Conservation (phyloP, 495 filamentous ascomycete species). For the Penicillium mononematosum region DNA sequence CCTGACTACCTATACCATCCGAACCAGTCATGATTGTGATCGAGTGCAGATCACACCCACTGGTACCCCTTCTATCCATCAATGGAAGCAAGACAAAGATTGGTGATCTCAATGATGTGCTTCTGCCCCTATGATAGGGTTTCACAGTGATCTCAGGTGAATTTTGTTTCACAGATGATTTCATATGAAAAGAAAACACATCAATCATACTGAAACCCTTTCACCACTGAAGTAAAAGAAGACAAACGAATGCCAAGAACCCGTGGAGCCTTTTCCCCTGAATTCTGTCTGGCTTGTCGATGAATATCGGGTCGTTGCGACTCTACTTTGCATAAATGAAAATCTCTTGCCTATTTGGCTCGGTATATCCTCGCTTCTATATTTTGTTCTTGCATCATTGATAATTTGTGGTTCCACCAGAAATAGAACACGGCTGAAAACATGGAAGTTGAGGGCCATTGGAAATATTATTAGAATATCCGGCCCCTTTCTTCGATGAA, state of each 20-base stretch:
- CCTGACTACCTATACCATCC: neutral
- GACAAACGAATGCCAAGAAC: conserved; percentile 5
- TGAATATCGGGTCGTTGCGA: neutral
- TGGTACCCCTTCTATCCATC: neutral
- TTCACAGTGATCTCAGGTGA: neutral
- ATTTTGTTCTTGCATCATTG: neutral
- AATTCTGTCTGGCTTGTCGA: neutral
- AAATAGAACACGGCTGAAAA: conserved; percentile 1
- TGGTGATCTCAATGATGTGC: neutral
- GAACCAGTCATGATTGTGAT: conserved; percentile 2
- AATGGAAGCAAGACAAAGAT: neutral
- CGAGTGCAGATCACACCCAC: conserved; percentile 12
- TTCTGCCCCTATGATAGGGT: neutral
- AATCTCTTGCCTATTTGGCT: conserved; percentile 10
- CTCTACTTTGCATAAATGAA: neutral
- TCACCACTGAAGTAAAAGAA: neutral
- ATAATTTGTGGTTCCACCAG: conserved; percentile 4
- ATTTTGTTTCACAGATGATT: neutral
- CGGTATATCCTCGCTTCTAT: conserved; percentile 3
- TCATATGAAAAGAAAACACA: neutral
- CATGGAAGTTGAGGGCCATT: no score
- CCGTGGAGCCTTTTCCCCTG: conserved; percentile 13
- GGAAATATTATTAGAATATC: neutral
- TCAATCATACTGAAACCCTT: neutral
- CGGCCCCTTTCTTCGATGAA: neutral